Evolutionary conservation across 2,329 filamentous ascomycete genomes (phyloP).

Genomic region (Huntiella bhutanensis): DNA sequence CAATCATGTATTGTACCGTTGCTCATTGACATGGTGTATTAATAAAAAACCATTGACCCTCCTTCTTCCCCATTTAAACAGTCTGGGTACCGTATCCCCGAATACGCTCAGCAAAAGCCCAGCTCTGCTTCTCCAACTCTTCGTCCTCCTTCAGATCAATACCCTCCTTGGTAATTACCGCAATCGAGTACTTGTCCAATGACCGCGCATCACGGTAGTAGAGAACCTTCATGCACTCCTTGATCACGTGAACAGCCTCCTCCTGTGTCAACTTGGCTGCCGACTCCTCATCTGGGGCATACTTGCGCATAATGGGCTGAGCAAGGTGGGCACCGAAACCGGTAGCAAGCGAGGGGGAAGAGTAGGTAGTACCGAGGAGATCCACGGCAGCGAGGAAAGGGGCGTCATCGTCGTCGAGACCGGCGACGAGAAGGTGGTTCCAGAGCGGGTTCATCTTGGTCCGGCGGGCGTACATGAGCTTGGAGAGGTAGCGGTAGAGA

Average conservation of each 20-base stretch:
- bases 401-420: slow-evolving; percentile 57
- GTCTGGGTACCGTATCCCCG: slow-evolving; percentile 84
- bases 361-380: slow-evolving; percentile 82
- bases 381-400: slow-evolving; percentile 88
- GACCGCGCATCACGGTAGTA: slow-evolving; percentile 94
- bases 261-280: slow-evolving; percentile 55
- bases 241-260: slow-evolving; percentile 59
- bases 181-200: slow-evolving; percentile 79
- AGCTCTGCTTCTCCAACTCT: slow-evolving; percentile 87
- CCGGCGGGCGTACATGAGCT: slow-evolving; percentile 88
- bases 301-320: slow-evolving; percentile 69
- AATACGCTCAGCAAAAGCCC: slow-evolving; percentile 92
- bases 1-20: too few species aligned
- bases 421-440: slow-evolving; percentile 87
- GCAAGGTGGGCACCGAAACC: slow-evolving; percentile 88
- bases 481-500: slow-evolving; percentile 88
- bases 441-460: slow-evolving; percentile 93
- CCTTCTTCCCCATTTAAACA: slow-evolving; percentile 21
- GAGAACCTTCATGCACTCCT: slow-evolving; percentile 95
- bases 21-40: too few species aligned
- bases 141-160: slow-evolving; percentile 69
- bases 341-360: slow-evolving; percentile 71
- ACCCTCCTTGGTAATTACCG: slow-evolving; percentile 74
- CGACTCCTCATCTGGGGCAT: slow-evolving; percentile 68
- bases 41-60: too few species aligned